These are phyloP conservation scores for Aspergillus tamarii DNA, from an alignment of 2,329 filamentous ascomycete genomes.

Conservation along the genomic window DNA sequence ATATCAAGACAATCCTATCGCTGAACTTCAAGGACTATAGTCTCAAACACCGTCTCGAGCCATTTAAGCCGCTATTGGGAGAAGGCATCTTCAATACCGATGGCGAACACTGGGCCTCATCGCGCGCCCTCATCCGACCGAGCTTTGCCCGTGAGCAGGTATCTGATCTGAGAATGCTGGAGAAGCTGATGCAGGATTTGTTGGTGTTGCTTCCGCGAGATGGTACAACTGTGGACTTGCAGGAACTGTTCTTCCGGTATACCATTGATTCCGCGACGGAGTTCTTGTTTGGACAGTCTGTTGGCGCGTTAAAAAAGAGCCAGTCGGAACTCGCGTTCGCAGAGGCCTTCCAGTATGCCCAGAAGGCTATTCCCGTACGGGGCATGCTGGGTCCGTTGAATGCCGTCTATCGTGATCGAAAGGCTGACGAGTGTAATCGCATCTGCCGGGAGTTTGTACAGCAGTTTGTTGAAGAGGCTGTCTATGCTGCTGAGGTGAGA, in stretches of 20 bases:
- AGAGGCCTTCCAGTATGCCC: slow-evolving; percentile 40
- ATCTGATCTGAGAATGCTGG: neutral
- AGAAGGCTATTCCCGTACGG: slow-evolving; percentile 31
- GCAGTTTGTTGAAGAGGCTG: slow-evolving; percentile 20
- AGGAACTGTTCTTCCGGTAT: slow-evolving; percentile 66
- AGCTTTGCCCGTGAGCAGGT: slow-evolving; percentile 25
- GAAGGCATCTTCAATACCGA: slow-evolving; percentile 26
- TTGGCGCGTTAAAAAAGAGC: slow-evolving; percentile 44
- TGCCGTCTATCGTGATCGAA: slow-evolving; percentile 17
- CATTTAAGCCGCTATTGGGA: slow-evolving; percentile 24
- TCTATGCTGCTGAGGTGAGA: slow-evolving; percentile 8
- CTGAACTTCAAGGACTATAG: slow-evolving; percentile 56
- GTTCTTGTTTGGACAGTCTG: slow-evolving; percentile 67
- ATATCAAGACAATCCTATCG: slow-evolving; percentile 60
- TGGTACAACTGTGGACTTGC: slow-evolving; percentile 61
- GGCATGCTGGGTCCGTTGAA: slow-evolving; percentile 29
- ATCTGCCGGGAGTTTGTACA: slow-evolving; percentile 6
- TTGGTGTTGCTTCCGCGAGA: slow-evolving; percentile 29
- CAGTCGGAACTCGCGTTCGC: slow-evolving; percentile 30
- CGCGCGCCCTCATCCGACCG: slow-evolving; percentile 18
- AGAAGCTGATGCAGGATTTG: slow-evolving; percentile 10
- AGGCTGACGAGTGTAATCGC: slow-evolving; percentile 24
- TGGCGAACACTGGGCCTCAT: slow-evolving; percentile 17
- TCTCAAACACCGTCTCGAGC: slow-evolving; percentile 34
- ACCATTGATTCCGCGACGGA: slow-evolving; percentile 70